Evolutionary conservation across 306 rosid species (phyloP), one percentile per base, ranked within the genome.

Genomic region (Senna siamea): DNA sequence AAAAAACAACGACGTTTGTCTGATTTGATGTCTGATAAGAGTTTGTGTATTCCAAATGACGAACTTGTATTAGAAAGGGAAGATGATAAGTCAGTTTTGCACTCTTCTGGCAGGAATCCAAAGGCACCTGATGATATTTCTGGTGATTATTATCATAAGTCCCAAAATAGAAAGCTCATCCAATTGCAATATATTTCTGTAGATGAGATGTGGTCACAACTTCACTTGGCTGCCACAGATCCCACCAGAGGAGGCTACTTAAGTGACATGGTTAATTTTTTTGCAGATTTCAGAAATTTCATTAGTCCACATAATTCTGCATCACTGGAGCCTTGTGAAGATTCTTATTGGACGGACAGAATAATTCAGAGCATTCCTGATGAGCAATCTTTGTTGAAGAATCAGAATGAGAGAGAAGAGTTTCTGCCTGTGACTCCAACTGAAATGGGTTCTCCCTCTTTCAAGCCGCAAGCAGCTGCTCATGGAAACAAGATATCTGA

Each of bases 261-360:
- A 34, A 28, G 17, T 65, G 70, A 67, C 66, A 60, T 79, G 76
- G 57, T 67, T n/a, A 12, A 40, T 17, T 86, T 87, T 69, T 82
- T 92, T 66, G 46, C 78, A 1, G 85, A 82, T 72, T 84, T 82
- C 73, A 85, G 84, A 79, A 82, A 78, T 34, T 79, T 72, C 54
- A 58, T 52, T 74, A 80, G 76, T 81, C 46, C 18, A 13, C 75
- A 56, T 53, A 20, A 18, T 64, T 56, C 87, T 51, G 58, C 51
- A 54, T 78, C 69, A 15, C 67, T 74, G 66, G 85, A 82, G 66
- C 50, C 70, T 18, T 83, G 72, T 60, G 76, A 66, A 23, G 94
- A 90, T 80, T 78, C 89, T 72, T 83, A 89, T 78, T 82, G 90
- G 92, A 79, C 90, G 38, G 96, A 92, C 70, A 83, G 89, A 67